phyloP scores from a whole-genome alignment of 805 yeast genomes.

The Metschnikowia continentalis region DNA sequence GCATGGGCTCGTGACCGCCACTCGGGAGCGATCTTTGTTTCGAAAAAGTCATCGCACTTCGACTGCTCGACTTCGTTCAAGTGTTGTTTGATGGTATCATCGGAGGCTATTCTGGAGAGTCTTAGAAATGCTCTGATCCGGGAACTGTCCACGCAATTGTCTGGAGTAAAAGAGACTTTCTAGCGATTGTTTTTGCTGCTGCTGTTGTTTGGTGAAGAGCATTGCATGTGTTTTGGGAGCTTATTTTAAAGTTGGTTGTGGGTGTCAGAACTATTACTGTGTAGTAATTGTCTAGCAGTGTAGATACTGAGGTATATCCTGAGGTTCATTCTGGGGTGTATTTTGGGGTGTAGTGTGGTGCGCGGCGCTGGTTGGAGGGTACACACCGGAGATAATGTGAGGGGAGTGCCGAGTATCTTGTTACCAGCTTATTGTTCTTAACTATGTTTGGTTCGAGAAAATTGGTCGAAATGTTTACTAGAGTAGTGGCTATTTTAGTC shows the following conservation, averaged over 20 bases:
- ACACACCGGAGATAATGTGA: too few relatives aligned
- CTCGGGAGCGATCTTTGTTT: conserved; percentile 27
- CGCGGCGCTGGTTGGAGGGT: too few relatives aligned
- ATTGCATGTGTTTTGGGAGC: not conserved
- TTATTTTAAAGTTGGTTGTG: too few relatives aligned
- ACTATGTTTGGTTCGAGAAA: too few relatives aligned
- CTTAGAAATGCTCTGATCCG: conserved; percentile 36
- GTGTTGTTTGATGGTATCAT: conserved; percentile 37
- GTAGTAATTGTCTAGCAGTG: not conserved
- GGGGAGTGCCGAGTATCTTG: too few relatives aligned
- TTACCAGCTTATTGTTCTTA: too few relatives aligned
- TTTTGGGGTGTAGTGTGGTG: too few relatives aligned
- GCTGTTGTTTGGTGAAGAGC: not conserved
- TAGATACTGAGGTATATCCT: too few relatives aligned
- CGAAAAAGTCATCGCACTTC: conserved; percentile 29
- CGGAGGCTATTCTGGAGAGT: conserved; percentile 37
- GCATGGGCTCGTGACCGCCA: conserved; percentile 32
- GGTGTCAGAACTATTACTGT: not conserved
- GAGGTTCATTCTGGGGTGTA: too few relatives aligned
- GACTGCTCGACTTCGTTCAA: conserved; percentile 25
- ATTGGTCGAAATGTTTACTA: too few relatives aligned
- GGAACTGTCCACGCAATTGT: conserved; percentile 32
- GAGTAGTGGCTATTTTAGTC: too few relatives aligned
- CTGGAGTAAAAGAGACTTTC: conserved; percentile 21
- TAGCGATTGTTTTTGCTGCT: not conserved